Conservation (phyloP, 2,329 filamentous ascomycete species). For the Aspergillaceae sp. region DNA sequence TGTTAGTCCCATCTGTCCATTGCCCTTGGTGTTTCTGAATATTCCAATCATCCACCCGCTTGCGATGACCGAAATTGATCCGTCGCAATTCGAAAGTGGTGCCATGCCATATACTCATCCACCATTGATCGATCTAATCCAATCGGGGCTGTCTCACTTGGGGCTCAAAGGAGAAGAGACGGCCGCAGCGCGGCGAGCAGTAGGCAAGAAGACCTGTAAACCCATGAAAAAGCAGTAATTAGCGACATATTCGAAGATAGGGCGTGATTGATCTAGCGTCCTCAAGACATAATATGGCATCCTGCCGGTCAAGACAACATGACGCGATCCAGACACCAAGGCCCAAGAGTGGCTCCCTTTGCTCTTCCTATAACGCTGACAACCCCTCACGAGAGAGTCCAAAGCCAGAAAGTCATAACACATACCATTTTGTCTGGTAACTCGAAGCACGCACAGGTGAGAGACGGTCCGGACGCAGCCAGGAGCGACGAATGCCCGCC, state of each 20-base stretch:
- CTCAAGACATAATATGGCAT: not conserved
- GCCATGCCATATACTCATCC: not conserved
- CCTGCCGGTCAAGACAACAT: not conserved
- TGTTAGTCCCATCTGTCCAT: not conserved
- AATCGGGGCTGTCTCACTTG: conserved; percentile 37
- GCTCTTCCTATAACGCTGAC: not conserved
- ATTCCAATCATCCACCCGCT: conserved; percentile 9
- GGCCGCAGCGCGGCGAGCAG: conserved; percentile 29
- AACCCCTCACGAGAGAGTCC: not conserved
- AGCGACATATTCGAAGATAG: conserved; percentile 7
- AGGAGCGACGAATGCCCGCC: conserved; percentile 12
- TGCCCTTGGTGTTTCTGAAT: not conserved
- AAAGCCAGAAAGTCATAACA: not conserved
- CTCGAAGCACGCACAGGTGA: conserved; percentile 15
- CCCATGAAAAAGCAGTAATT: conserved; percentile 7
- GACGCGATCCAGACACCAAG: not conserved
- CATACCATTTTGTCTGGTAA: conserved; percentile 25
- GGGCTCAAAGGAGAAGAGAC: conserved; percentile 49
- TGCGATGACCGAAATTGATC: conserved; percentile 2
- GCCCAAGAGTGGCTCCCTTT: not conserved
- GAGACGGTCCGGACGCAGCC: conserved; percentile 15
- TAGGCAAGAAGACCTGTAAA: conserved; percentile 24
- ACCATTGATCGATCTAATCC: not conserved
- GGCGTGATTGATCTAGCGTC: not conserved
- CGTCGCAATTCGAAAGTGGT: not conserved